Evolutionary conservation across 106 monocot genomes (phyloP).

Genomic region (Amphibolis antarctica): DNA sequence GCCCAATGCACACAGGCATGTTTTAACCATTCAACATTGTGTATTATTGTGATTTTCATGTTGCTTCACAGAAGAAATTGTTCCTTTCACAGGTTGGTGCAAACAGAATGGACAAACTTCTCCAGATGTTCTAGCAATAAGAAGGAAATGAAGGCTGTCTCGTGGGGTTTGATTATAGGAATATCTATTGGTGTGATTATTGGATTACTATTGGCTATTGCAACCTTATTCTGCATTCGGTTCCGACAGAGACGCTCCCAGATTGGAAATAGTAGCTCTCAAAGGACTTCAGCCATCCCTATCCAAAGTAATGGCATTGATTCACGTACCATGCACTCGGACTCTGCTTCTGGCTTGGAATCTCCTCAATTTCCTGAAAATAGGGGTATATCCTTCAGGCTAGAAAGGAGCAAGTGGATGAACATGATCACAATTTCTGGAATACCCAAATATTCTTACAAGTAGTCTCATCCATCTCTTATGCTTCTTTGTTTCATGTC

Average conservation of each 20-base stretch:
- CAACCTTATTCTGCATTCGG: constrained; percentile 42
- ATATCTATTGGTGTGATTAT: constrained; percentile 64
- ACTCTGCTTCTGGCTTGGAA: constrained; percentile 49
- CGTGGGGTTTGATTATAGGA: constrained; percentile 61
- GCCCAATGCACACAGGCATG: no score
- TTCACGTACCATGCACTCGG: constrained; percentile 41
- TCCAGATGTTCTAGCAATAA: no score
- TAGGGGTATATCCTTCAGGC: not conserved
- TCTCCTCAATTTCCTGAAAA: constrained; percentile 31
- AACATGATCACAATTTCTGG: constrained; percentile 43
- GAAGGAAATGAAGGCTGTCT: constrained; percentile 43
- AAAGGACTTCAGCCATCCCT: constrained; percentile 55
- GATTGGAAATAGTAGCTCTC: constrained; percentile 43
- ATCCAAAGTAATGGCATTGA: constrained; percentile 51
- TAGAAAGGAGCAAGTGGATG: constrained; percentile 16
- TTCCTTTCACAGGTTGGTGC: no score
- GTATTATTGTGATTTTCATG: no score
- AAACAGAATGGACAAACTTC: no score
- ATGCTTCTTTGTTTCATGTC: not conserved
- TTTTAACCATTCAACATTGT: no score
- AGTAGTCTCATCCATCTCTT: constrained; percentile 44
- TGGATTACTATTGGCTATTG: constrained; percentile 47
- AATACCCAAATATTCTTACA: constrained; percentile 57
- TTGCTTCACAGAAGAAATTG: no score
- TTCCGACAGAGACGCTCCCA: constrained; percentile 29